Conservation (phyloP, 1,284 basidiomycete genomes). For the Leccinum angustisporum region DNA sequence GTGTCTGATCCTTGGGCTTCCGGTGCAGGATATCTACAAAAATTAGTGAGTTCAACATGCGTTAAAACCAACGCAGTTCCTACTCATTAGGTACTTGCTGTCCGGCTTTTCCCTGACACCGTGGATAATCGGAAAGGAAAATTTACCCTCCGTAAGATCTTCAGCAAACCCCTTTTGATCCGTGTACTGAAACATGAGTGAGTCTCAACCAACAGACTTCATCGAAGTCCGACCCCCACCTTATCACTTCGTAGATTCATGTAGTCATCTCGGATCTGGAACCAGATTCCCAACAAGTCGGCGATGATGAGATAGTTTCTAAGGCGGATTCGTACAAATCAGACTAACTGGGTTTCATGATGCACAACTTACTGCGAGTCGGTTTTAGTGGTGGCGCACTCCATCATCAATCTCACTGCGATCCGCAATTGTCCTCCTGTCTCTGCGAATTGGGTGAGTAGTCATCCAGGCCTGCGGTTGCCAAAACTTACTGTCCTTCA, state of each 20-base stretch:
- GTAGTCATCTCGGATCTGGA: background rate
- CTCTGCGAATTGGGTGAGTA: background rate
- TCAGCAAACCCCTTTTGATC: background rate
- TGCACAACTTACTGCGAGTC: background rate
- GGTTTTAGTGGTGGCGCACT: background rate
- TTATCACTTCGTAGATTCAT: background rate
- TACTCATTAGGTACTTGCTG: background rate
- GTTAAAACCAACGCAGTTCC: background rate
- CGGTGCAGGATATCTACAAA: background rate
- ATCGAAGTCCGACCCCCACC: background rate
- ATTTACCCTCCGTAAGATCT: background rate
- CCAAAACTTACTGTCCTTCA: background rate
- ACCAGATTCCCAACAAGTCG: background rate
- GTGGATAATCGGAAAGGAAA: background rate
- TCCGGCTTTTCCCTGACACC: background rate
- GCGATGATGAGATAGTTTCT: background rate
- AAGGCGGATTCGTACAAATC: background rate
- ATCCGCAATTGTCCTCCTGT: background rate
- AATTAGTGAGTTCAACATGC: background rate
- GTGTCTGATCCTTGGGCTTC: background rate
- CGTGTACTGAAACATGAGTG: background rate
- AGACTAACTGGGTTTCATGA: background rate
- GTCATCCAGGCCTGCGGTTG: background rate
- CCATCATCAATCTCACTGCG: background rate
- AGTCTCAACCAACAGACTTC: background rate